phyloP scores from a whole-genome alignment of 257 asterid species.

The Solanum appendiculatum region DNA sequence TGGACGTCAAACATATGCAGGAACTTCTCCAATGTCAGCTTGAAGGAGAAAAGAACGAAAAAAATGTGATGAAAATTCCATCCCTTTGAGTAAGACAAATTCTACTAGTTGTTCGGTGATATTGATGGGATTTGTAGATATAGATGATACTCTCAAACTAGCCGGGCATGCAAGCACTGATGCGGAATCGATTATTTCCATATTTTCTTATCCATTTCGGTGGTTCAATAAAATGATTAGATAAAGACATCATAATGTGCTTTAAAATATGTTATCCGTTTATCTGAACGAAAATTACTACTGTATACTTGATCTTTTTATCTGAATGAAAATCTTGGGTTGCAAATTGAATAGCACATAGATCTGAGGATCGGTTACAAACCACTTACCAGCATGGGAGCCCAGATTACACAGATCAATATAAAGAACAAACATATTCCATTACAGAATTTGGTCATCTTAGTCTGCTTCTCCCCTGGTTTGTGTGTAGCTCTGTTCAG shows the following conservation, averaged over 20 bases:
- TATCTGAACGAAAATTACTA: neutral
- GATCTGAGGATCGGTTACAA: neutral
- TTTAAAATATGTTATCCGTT: neutral
- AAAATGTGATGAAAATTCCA: neutral
- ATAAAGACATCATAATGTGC: neutral
- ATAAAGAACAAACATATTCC: slow-evolving; percentile 88
- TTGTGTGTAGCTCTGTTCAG: slow-evolving; percentile 84
- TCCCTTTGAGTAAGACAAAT: neutral
- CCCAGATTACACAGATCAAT: slow-evolving; percentile 92
- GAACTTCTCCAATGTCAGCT: neutral
- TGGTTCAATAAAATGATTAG: neutral
- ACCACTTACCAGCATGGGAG: slow-evolving; percentile 94
- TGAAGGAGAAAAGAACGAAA: neutral
- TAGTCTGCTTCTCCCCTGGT: slow-evolving; percentile 89
- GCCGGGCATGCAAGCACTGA: neutral
- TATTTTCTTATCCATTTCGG: neutral
- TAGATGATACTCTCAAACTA: neutral
- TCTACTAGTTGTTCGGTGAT: neutral
- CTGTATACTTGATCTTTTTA: neutral
- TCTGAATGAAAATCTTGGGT: neutral
- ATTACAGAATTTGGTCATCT: slow-evolving; percentile 88
- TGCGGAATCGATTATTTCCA: neutral
- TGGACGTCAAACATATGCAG: neutral
- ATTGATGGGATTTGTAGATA: neutral
- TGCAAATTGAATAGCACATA: neutral